Base-by-base conservation (phyloP, 306 rosid genomes). In the Castanopsis chinensis region DNA sequence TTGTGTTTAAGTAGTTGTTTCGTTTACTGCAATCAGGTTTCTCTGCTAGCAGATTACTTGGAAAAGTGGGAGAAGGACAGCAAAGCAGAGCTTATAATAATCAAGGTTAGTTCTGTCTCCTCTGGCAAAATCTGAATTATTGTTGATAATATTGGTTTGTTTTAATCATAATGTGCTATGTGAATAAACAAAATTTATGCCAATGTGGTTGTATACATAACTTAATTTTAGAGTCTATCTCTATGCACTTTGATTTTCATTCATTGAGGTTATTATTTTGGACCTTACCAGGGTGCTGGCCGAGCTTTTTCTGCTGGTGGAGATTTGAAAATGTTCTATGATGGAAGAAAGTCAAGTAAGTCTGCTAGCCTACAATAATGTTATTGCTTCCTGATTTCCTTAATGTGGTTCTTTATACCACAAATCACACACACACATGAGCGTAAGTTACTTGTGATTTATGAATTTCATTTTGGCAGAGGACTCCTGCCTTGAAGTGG, bases 281-380 rank as follows among this genome's bases (percentile, higher is more conserved):
- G 18, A 53, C 75, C 60, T 41, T 53, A 25, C n/a, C 54, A 95
- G 98, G 99, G 99, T 30, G 82, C 89, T 76, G 98, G 99, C 53
- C 85, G 99, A 78, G 99, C 97, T 56, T 95, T 92, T 76, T 95
- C 91, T 37, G 98, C 99, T 1, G 98, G 99, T 70, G 99, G 98
- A 23, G 99, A 95, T 85, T 79, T 95, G 84, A 95, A 84, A 82
- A 92, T 95, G 87, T 95, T 95, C 79, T 92, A 86, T 78, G 94
- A 89, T 72, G 96, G 98, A 76, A 87, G 86, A 84, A 88, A 85
- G 45, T 68, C 83, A 56, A 92, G 99, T 95, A 84, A 83, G 37
- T 71, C 4, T 52, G 51, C 69, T 25, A 53, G 73, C 77, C 19
- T 72, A 1, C 35, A 73, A 35, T 20, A 20, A 7, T 1, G 69